These are phyloP conservation scores for Aplosporella prunicola DNA, from an alignment of 2,329 filamentous ascomycete species.

Conservation along the genomic window DNA sequence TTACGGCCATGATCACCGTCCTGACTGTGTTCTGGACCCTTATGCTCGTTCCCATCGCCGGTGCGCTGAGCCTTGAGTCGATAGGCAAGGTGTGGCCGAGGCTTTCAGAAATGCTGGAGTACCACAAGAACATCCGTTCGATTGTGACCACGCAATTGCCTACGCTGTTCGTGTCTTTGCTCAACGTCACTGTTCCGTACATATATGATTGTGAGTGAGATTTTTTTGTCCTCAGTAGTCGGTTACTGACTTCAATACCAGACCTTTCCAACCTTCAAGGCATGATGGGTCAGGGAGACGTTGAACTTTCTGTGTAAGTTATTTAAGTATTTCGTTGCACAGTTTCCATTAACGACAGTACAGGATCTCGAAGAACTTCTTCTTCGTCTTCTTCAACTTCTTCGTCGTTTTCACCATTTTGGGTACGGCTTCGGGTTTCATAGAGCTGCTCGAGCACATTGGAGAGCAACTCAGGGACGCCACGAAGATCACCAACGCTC, in stretches of 20 bases:
- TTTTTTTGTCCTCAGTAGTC: not conserved
- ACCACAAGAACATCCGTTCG: conserved; percentile 61
- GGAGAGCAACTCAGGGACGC: conserved; percentile 70
- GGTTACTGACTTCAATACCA: conserved; percentile 20
- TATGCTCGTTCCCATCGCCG: conserved; percentile 69
- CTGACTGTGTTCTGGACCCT: conserved; percentile 84
- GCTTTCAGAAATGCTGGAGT: conserved; percentile 56
- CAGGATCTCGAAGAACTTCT: conserved; percentile 90
- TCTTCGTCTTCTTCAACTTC: conserved; percentile 98
- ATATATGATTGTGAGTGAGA: conserved; percentile 68
- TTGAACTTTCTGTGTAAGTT: conserved; percentile 67
- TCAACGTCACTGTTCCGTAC: conserved; percentile 86
- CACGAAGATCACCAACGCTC: conserved; percentile 61
- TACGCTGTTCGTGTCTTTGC: conserved; percentile 72
- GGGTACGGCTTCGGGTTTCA: conserved; percentile 68
- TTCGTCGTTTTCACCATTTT: conserved; percentile 91
- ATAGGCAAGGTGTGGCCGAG: conserved; percentile 64
- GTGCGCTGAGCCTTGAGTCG: conserved; percentile 69
- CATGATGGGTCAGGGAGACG: conserved; percentile 88
- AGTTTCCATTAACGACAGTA: not conserved
- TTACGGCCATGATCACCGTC: conserved; percentile 73
- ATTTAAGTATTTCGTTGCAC: not conserved
- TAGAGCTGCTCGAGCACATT: conserved; percentile 53
- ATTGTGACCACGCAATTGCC: conserved; percentile 82
- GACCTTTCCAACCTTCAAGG: conserved; percentile 80